Evolutionary conservation across 2,329 filamentous ascomycete genomes (phyloP), one percentile per base, ranked within the genome.

Genomic region (Lasiodiplodia theobromae): DNA sequence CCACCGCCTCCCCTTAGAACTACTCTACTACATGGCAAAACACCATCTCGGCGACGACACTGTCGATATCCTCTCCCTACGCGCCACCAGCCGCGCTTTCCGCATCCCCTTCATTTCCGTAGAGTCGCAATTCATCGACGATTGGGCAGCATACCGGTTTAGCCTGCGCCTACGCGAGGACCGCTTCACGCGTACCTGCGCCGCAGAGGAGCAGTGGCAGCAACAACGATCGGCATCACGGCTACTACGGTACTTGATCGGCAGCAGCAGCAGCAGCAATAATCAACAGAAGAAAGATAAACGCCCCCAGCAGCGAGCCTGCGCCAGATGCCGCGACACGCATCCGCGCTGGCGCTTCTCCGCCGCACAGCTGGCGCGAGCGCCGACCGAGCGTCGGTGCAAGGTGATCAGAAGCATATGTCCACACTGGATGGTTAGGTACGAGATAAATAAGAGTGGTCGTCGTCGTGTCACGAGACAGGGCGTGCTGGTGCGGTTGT

Each of bases 41-140:
- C 18, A 40, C 25, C 31, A 57, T 18, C 11, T 57, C 54, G 7
- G 31, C 34, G 25, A 23, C 49, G 28, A 56, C 53, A 14, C 34
- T 7, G 54, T 14, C 54, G 54, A 57, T 34, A n/a, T 57, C 18
- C 54, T 57, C 54, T 34, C 54, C 34, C 34, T 57, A 31, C 54
- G 31, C 54, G 54, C 54, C 54, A 25, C 54, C 54, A 57, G 31
- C 1, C 54, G 54, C 31, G 54, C 54, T 34, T 18, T 57, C 31
- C 54, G 54, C 54, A 40, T 34, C 34, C 54, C 54, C 34, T 21
- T 11, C 54, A 1, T 34, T 6, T 34, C 54, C n/a, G n/a, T 34
- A n/a, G 5, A 16, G 7, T 4, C 7, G 31, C 25, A 25, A 25
- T 25, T 25, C 25, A 25, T 25, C 25, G 25, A 25, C 3, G 25